These are phyloP conservation scores for Wickerhamomyces tratensis DNA, from an alignment of 805 yeast species.

Conservation along the genomic window DNA sequence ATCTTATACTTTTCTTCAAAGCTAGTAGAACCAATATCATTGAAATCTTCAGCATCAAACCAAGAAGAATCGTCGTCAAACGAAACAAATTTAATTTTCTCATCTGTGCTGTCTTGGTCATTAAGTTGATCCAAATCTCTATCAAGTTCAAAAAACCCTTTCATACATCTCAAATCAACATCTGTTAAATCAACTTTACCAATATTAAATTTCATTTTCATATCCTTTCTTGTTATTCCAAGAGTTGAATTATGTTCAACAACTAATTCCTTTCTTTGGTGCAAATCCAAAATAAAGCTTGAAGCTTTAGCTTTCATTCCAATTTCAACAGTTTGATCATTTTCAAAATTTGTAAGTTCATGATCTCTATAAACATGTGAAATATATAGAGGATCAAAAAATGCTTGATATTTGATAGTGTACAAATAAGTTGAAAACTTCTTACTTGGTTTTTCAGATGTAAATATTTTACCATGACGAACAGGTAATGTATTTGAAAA, in stretches of 20 bases:
- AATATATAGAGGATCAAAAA: conserved; percentile 61
- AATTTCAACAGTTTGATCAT: conserved; percentile 33
- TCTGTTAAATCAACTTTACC: conserved; percentile 51
- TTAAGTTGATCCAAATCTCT: conserved; percentile 6
- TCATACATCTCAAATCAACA: conserved; percentile 52
- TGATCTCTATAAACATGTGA: conserved; percentile 61
- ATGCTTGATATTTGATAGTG: conserved; percentile 74
- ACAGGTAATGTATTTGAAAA: conserved; percentile 80
- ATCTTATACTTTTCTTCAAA: conserved; percentile 25
- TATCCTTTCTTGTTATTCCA: conserved; percentile 32
- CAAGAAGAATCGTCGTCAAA: conserved; percentile 50
- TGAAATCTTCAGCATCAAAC: conserved; percentile 55
- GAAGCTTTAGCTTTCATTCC: conserved; percentile 64
- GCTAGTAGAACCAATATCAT: conserved; percentile 41
- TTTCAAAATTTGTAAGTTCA: conserved; percentile 27
- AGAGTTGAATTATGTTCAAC: conserved; percentile 36
- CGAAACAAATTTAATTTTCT: conserved; percentile 17
- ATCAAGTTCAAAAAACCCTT: conserved; percentile 31
- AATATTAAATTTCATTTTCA: conserved; percentile 51
- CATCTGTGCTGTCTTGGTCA: conserved; percentile 2
- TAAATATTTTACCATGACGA: conserved; percentile 65
- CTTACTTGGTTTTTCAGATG: conserved; percentile 38
- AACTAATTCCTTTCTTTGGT: conserved; percentile 45
- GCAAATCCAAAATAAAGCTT: conserved; percentile 52
- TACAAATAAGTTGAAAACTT: conserved; percentile 69